These are phyloP conservation scores for Hypsizygus ulmarius DNA, from an alignment of 1,284 basidiomycete genomes.

Conservation along the genomic window DNA sequence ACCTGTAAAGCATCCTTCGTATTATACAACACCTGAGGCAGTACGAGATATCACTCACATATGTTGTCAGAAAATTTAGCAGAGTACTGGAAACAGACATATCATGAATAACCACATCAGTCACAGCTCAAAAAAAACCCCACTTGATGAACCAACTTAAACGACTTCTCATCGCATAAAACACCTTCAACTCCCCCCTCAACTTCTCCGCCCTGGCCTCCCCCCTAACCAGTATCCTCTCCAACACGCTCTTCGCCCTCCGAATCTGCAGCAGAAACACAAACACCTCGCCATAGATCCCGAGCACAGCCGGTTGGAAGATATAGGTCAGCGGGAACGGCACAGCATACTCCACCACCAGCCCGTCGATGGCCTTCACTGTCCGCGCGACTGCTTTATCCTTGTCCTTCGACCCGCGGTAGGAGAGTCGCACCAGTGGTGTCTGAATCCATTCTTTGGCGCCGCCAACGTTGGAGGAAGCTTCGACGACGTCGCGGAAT, in stretches of 20 bases:
- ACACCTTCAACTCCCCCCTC: constrained; percentile 53
- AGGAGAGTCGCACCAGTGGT: constrained; percentile 72
- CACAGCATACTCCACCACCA: constrained; percentile 71
- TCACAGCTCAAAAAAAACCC: constrained; percentile 28
- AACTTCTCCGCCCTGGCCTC: constrained; percentile 30
- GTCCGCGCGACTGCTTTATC: constrained; percentile 44
- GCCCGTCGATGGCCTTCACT: constrained; percentile 62
- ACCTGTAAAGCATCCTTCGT: constrained; percentile 44
- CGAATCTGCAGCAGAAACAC: constrained; percentile 75
- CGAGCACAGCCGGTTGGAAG: constrained; percentile 59
- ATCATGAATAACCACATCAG: constrained; percentile 1
- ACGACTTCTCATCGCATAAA: constrained; percentile 73
- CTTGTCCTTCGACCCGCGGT: constrained; percentile 46
- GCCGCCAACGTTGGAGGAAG: constrained; percentile 42
- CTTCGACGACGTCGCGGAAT: constrained; percentile 65
- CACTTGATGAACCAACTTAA: constrained; percentile 84
- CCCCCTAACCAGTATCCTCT: constrained; percentile 62
- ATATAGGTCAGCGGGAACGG: constrained; percentile 83
- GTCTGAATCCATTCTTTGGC: constrained; percentile 61
- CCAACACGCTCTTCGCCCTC: constrained; percentile 68
- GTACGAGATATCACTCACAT: constrained; percentile 43
- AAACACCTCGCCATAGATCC: constrained; percentile 70
- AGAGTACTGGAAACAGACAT: constrained; percentile 50
- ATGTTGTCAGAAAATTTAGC: constrained; percentile 69
- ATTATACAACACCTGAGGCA: not conserved